phyloP scores from a whole-genome alignment of 352 stramenopile species.

The Phytophthora meadii region DNA sequence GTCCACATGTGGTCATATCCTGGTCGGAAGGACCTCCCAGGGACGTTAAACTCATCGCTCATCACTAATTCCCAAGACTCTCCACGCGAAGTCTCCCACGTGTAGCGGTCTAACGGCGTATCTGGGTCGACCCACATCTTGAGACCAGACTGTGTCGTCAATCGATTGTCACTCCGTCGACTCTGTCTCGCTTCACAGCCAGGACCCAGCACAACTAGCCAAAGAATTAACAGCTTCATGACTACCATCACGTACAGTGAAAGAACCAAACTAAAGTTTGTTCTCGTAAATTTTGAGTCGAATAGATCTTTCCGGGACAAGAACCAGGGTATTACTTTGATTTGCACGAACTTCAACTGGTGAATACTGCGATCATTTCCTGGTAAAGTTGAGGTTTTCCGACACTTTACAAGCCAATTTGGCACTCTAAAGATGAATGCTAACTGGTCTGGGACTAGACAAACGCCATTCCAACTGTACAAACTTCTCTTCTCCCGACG shows the following conservation, averaged over 20 bases:
- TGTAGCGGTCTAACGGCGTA: constrained; percentile 39
- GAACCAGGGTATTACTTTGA: background rate
- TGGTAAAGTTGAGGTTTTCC: constrained; percentile 14
- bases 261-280: background rate
- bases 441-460: background rate
- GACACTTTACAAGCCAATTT: background rate
- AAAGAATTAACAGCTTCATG: background rate
- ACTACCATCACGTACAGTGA: no score
- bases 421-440: no score
- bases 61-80: constrained; percentile 89
- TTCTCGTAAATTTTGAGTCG: background rate
- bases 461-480: background rate
- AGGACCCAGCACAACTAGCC: background rate
- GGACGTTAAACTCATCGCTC: constrained; percentile 95
- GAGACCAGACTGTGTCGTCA: constrained; percentile 46
- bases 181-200: constrained; percentile 3
- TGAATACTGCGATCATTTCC: constrained; percentile 7
- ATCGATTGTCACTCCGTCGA: constrained; percentile 24
- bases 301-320: constrained; percentile 10
- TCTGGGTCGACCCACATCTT: constrained; percentile 59
- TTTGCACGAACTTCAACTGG: background rate
- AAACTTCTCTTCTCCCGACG: background rate
- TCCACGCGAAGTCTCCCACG: constrained; percentile 46
- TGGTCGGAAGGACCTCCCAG: constrained; percentile 84
- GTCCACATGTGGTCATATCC: constrained; percentile 93